Evolutionary conservation across 768 basidiomycete genomes (phyloP).

Genomic region (Suillus fuscotomentosus): DNA sequence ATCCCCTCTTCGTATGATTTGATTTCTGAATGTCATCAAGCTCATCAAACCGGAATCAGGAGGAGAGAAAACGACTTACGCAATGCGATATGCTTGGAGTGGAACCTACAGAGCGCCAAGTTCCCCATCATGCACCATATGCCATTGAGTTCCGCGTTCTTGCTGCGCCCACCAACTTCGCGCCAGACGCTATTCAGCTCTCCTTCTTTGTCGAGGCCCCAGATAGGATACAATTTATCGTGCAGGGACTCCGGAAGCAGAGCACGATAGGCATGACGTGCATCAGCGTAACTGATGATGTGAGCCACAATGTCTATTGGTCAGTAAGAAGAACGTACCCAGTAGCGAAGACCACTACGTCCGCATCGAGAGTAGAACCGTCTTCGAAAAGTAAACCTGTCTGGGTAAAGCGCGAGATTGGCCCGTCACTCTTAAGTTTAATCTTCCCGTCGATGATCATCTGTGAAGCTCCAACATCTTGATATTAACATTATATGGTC

Average conservation of each 20-base stretch:
- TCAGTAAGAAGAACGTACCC: constrained; percentile 32
- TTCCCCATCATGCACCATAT: constrained; percentile 67
- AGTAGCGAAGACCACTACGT: constrained; percentile 50
- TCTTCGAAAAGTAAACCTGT: constrained; percentile 41
- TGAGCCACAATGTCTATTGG: not conserved
- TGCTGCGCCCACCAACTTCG: constrained; percentile 42
- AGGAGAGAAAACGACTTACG: constrained; percentile 42
- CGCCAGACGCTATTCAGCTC: constrained; percentile 34
- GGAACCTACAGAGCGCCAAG: constrained; percentile 59
- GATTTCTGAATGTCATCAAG: constrained; percentile 47
- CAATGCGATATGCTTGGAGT: constrained; percentile 64
- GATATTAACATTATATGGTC: not conserved
- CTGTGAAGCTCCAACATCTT: constrained; percentile 42
- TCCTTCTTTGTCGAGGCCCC: constrained; percentile 33
- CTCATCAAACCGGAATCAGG: not conserved
- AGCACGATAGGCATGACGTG: constrained; percentile 14
- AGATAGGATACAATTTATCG: constrained; percentile 22
- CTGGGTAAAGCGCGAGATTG: constrained; percentile 39
- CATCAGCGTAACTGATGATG: constrained; percentile 20
- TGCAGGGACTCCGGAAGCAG: constrained; percentile 18
- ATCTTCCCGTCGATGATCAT: constrained; percentile 46
- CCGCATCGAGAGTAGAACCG: constrained; percentile 43
- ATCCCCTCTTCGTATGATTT: constrained; percentile 61
- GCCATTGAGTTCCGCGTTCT: constrained; percentile 19
- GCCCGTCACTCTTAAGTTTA: constrained; percentile 43